A percentile compares a stretch with the other conserved stretches of the same genome.
These are phyloP conservation scores for Diaporthe longicolla DNA, from an alignment of 2,329 filamentous ascomycete genomes.

Conservation along the genomic window DNA sequence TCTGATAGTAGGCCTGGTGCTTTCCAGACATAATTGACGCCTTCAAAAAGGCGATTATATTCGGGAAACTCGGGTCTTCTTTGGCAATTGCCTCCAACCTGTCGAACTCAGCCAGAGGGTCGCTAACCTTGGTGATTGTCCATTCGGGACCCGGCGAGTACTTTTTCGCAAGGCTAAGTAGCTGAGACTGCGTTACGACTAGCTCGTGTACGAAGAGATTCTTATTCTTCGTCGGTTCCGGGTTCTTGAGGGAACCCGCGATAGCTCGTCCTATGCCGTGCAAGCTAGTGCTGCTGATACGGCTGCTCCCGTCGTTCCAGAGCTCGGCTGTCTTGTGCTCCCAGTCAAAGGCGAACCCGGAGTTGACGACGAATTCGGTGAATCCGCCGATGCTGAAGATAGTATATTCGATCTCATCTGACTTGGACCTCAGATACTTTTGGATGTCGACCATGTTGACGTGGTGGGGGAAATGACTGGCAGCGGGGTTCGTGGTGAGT, in stretches of 20 bases:
- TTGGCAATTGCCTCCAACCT: not conserved
- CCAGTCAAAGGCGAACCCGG: not conserved
- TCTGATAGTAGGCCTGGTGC: not conserved
- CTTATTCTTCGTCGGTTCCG: slow-evolving; percentile 5
- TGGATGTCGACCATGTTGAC: slow-evolving; percentile 11
- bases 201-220: not conserved
- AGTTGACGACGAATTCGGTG: slow-evolving; percentile 3
- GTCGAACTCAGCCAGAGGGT: not conserved
- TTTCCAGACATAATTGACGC: not conserved
- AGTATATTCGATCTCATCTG: not conserved
- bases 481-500: slow-evolving; percentile 21
- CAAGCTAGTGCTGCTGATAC: slow-evolving; percentile 23
- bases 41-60: not conserved
- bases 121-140: not conserved
- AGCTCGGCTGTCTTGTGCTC: slow-evolving; percentile 23
- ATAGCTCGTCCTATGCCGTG: not conserved
- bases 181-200: not conserved
- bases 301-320: slow-evolving; percentile 1
- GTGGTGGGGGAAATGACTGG: slow-evolving; percentile 5
- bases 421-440: not conserved
- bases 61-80: not conserved
- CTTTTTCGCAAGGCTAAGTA: not conserved
- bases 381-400: slow-evolving; percentile 20
- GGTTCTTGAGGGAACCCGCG: not conserved
- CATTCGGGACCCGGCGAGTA: not conserved